Base-by-base conservation (phyloP, 495 filamentous ascomycete species). In the Evernia prunastri region DNA sequence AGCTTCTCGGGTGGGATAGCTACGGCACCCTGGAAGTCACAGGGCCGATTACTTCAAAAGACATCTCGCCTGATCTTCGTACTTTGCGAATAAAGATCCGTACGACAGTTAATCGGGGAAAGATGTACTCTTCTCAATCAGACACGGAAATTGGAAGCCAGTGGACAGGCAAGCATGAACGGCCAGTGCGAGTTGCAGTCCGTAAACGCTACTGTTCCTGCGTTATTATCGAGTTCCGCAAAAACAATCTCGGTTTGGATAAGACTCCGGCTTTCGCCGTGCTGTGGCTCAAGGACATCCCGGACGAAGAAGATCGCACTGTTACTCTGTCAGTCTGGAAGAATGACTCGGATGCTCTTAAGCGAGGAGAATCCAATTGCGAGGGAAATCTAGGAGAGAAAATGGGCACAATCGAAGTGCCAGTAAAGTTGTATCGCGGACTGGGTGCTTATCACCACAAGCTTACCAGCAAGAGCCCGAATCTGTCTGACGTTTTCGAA, bases 221-320 rank as follows among this genome's bases (percentile, higher is more conserved):
- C 33, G 68, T 88, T 40, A 74, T 87, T n/a, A 68, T 89, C 29
- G 82, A 88, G 66, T 89, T 89, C 68, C 75, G 77, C 18, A 73
- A 81, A 65, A 79, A 77, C 20, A 75, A 73, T 17, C 43, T 84
- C 0, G 72, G 80, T 29, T 67, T 72, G 0, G 83, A 87, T 58
- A 81, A 80, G 36, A 84, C 81, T 0, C 73, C 81, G 1, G 87
- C 83, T 0, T 83, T 88, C 58, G 85, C 81, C 0, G 75, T 88
- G 5, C 71, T 89, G 11, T 90, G 88, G 87, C 77, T 89, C 18
- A 80, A 82, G 53, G 82, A 86, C 35, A 75, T 90, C 0, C 78
- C 78, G 0, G 87, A 90, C 49, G 86, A 86, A 51, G 82, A 87
- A 69, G 80, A 84, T 27, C 68, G 77, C 29, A 80, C 74, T 0